phyloP scores from a whole-genome alignment of 2,329 filamentous ascomycete species.

The Xylaria sp. region DNA sequence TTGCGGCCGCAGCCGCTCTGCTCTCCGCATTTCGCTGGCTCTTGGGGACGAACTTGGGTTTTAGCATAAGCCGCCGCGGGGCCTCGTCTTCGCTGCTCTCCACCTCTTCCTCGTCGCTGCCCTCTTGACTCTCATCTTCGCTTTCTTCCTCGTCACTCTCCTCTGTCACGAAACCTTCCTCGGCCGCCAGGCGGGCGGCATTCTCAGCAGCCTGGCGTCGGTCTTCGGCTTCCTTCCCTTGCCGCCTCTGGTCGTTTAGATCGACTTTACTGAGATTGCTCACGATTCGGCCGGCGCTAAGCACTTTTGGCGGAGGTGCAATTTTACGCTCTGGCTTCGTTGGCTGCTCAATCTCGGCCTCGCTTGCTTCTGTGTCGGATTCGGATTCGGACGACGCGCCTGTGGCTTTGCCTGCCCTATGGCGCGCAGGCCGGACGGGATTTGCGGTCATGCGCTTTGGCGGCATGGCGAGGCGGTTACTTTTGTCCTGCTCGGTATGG shows the following conservation, averaged over 20 bases:
- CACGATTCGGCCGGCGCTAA: constrained; percentile 66
- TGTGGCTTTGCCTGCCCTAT: constrained; percentile 83
- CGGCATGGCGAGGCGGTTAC: constrained; percentile 58
- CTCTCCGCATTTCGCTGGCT: constrained; percentile 57
- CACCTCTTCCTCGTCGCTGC: constrained; percentile 53
- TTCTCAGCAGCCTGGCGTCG: constrained; percentile 60
- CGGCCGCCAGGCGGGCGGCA: constrained; percentile 63
- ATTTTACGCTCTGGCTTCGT: constrained; percentile 50
- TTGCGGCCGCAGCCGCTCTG: constrained; percentile 23
- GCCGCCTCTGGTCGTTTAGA: constrained; percentile 58
- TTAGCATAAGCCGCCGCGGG: constrained; percentile 67
- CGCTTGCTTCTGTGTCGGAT: constrained; percentile 60
- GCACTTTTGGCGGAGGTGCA: constrained; percentile 66
- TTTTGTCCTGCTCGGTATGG: not conserved
- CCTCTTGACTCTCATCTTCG: constrained; percentile 51
- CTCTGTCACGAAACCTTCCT: constrained; percentile 71
- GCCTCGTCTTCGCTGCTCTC: constrained; percentile 66
- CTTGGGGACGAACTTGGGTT: constrained; percentile 72
- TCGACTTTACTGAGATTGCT: constrained; percentile 63
- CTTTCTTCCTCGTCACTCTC: constrained; percentile 55
- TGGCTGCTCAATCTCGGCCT: constrained; percentile 49
- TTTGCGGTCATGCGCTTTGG: constrained; percentile 95
- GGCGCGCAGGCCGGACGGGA: constrained; percentile 79
- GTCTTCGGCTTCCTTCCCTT: constrained; percentile 59
- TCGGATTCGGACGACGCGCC: constrained; percentile 61